Base-by-base conservation (phyloP, 768 basidiomycete species). In the Auricularia sp. region DNA sequence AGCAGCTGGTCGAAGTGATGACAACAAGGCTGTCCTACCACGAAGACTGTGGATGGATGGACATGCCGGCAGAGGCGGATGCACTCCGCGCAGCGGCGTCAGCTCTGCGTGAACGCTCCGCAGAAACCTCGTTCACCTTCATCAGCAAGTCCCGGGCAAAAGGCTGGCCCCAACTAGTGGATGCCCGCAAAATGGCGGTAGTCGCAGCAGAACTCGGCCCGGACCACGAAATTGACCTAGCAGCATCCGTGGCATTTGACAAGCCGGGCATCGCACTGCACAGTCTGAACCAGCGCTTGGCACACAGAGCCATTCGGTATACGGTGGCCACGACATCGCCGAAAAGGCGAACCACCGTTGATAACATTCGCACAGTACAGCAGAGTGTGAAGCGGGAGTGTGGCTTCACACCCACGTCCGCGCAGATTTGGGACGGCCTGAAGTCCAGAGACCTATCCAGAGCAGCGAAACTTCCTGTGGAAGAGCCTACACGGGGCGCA, bases 401-500 rank as follows among this genome's bases (percentile, higher is more conserved):
- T 16, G 21, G 21, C 6, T 13, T 8, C 14, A 51, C 47, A 13
- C 47, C 47, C 11, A 51, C 47, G 14, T 1, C 8, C 11, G 21
- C 6, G 18, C 47, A 51, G 16, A 18, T 51, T 6, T 51, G 47
- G 47, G 6, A 6, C 16, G 47, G 11, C 14, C 10, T 16, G 47
- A 10, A 18, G 6, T 51, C 11, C 47, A 51, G 18, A 18, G 47
- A 51, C 47, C 6, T 51, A 10, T 51, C 47, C 6, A 16, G 47
- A 16, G 18, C 6, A 8, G 16, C 18, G 47, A 51, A 51, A 51
- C 47, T 51, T 51, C 47, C 62, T 67, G 3, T 72, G 70, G 71
- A 71, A 64, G 51, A 36, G 51, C 1, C 64, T 62, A 1, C 71
- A 72, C 45, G 70, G 68, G 61, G 69, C 67, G 14, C 71, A 70